Base-by-base conservation (phyloP, 2,329 filamentous ascomycete genomes). In the Venturia asperata region DNA sequence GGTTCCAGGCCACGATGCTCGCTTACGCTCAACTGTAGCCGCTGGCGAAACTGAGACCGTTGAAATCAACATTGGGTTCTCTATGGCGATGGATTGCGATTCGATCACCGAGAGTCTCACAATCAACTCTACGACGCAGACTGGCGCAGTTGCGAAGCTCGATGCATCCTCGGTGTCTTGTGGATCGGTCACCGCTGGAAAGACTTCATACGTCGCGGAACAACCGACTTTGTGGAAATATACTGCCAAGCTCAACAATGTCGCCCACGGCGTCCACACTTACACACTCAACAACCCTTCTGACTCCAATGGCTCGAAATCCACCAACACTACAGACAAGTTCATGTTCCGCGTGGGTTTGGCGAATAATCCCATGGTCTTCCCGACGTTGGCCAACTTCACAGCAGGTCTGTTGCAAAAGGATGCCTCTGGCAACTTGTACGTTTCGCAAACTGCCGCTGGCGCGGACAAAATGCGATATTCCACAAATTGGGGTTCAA, bases 391-490 rank as follows among this genome's bases (percentile, higher is more conserved):
- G 1, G 82, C 83, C 41, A 87, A 87, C 69, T 87, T 86, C 72
- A 85, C 84, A 5, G 77, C 74, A 9, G 77, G 75, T 3, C 77
- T 87, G 1, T 76, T 88, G n/a, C 52, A 58, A n/a, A 70, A 69
- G 7, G 61, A 68, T 10, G 68, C 72, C 1, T 74, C 79, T 15
- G 78, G 78, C 3, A 74, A 70, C 55, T 76, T 82, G 49, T 81
- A 77, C 61, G 75, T 88, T 65, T 75, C 79, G 21, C 86, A 87
- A 69, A 79, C 79, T 64, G 86, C 86, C 6, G 75, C 84, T 15
- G 86, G 86, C 30, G 86, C 86, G 7, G 82, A 85, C 69, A 80
- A 81, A 68, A 87, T 82, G 75, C 83, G 85, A 11, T 87, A 86
- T 71, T 84, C 83, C 21, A 81, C 82, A 39, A 85, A 85, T 66